Conservation (phyloP, 768 basidiomycete species). For the Tricholoma terreum region DNA sequence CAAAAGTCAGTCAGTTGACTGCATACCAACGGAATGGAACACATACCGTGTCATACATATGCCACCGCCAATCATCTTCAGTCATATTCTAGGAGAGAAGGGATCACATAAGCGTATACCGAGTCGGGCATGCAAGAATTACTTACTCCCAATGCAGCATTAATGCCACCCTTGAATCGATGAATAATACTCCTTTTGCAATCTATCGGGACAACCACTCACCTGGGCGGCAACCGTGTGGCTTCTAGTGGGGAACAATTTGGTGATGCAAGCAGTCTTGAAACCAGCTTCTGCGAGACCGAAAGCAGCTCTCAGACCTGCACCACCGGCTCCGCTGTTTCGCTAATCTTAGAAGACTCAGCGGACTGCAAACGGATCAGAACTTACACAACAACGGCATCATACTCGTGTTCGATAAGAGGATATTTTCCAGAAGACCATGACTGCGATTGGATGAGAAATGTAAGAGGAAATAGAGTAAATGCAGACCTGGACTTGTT, state of each 20-base stretch:
- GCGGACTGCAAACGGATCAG: neutral
- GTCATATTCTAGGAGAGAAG: slow-evolving; percentile 79
- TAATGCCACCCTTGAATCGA: slow-evolving; percentile 84
- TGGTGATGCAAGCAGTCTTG: slow-evolving; percentile 99
- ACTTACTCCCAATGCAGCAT: slow-evolving; percentile 90
- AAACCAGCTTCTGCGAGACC: slow-evolving; percentile 97
- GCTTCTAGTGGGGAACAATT: slow-evolving; percentile 96
- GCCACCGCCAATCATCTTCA: slow-evolving; percentile 99
- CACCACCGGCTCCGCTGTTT: slow-evolving; percentile 91
- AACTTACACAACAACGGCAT: slow-evolving; percentile 97
- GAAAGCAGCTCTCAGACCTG: slow-evolving; percentile 96
- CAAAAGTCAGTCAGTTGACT: slow-evolving; percentile 8
- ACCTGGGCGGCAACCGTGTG: slow-evolving; percentile 99
- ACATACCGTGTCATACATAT: slow-evolving; percentile 93
- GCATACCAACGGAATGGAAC: neutral
- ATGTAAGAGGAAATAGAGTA: slow-evolving; percentile 9
- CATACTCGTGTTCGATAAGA: slow-evolving; percentile 97
- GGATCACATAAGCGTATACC: slow-evolving; percentile 5
- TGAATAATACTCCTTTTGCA: neutral
- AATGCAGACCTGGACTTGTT: slow-evolving; percentile 69
- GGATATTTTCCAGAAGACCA: slow-evolving; percentile 91
- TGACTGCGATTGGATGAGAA: slow-evolving; percentile 41
- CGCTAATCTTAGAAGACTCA: neutral
- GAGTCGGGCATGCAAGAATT: slow-evolving; percentile 7
- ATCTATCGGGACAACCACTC: slow-evolving; percentile 14